These are phyloP conservation scores for Botrytis hyacinthi DNA, from an alignment of 2,329 filamentous ascomycete genomes.

Conservation along the genomic window DNA sequence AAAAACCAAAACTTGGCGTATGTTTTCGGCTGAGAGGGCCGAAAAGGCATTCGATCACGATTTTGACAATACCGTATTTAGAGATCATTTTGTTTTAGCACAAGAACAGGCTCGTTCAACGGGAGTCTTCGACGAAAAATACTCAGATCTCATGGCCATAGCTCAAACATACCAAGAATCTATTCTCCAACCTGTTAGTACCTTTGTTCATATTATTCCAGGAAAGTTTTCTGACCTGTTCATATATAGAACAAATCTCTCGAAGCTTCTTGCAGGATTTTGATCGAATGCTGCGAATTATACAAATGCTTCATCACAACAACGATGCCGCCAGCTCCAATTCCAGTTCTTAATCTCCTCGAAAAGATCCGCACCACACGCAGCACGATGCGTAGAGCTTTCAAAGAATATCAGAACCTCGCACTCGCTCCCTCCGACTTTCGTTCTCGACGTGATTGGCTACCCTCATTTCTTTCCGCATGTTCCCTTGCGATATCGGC, in stretches of 20 bases:
- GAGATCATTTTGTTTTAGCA: constrained; percentile 19
- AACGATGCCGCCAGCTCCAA: neutral
- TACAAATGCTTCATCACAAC: constrained; percentile 25
- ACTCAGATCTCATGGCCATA: constrained; percentile 12
- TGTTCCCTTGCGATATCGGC: constrained; percentile 22
- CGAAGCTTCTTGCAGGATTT: constrained; percentile 22
- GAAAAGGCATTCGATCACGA: constrained; percentile 12
- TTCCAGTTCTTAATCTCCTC: constrained; percentile 21
- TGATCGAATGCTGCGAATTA: constrained; percentile 24
- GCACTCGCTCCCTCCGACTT: constrained; percentile 23
- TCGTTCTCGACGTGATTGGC: constrained; percentile 23
- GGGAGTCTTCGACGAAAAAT: constrained; percentile 13
- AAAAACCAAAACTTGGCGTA: constrained; percentile 23
- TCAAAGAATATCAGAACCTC: constrained; percentile 23
- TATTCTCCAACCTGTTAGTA: constrained; percentile 17
- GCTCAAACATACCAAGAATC: constrained; percentile 20
- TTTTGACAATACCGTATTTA: constrained; percentile 17
- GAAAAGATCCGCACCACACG: constrained; percentile 24
- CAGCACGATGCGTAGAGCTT: constrained; percentile 24
- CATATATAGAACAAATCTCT: constrained; percentile 23
- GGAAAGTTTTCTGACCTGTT: neutral
- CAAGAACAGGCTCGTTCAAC: constrained; percentile 18
- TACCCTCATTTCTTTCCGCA: constrained; percentile 26
- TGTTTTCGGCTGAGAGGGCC: constrained; percentile 16
- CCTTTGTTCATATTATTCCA: neutral